phyloP scores from a whole-genome alignment of 2,329 filamentous ascomycete species.

The Neocatenulostroma microsporum region DNA sequence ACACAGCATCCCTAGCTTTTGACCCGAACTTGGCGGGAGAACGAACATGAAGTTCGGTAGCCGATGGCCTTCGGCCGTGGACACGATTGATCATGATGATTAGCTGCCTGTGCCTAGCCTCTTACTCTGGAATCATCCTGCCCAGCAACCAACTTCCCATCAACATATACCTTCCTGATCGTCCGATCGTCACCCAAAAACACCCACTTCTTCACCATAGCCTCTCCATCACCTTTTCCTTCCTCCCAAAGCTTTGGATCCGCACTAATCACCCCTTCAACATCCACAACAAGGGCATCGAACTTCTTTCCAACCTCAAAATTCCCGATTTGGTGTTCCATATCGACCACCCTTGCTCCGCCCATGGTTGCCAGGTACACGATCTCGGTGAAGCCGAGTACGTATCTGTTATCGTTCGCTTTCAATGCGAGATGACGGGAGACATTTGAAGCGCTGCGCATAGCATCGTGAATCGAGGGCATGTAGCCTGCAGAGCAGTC shows the following conservation, averaged over 20 bases:
- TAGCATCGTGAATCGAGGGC: conserved; percentile 51
- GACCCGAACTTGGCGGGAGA: too few species aligned
- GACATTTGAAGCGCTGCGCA: conserved; percentile 51
- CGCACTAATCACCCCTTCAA: conserved; percentile 12
- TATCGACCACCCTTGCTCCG: conserved; percentile 51
- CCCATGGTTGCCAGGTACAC: conserved; percentile 57
- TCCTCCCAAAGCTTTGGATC: conserved; percentile 8
- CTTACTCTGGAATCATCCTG: too few species aligned
- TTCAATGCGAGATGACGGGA: conserved; percentile 31
- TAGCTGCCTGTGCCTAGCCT: too few species aligned
- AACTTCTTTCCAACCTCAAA: conserved; percentile 56
- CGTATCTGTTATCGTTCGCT: conserved; percentile 31
- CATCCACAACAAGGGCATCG: conserved; percentile 39
- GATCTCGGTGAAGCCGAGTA: conserved; percentile 20
- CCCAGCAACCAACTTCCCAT: conserved; percentile 12
- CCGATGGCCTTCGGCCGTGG: too few species aligned
- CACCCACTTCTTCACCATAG: conserved; percentile 15
- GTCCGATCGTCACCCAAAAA: conserved; percentile 13
- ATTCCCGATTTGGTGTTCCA: conserved; percentile 48
- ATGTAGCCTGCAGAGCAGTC: conserved; percentile 58
- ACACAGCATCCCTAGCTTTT: too few species aligned
- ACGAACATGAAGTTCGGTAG: too few species aligned
- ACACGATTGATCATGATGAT: too few species aligned
- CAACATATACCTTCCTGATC: conserved; percentile 11
- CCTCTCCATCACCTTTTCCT: conserved; percentile 4